These are phyloP conservation scores for Eimeria necatrix DNA, from an alignment of 169 alveolate species.

Conservation along the genomic window DNA sequence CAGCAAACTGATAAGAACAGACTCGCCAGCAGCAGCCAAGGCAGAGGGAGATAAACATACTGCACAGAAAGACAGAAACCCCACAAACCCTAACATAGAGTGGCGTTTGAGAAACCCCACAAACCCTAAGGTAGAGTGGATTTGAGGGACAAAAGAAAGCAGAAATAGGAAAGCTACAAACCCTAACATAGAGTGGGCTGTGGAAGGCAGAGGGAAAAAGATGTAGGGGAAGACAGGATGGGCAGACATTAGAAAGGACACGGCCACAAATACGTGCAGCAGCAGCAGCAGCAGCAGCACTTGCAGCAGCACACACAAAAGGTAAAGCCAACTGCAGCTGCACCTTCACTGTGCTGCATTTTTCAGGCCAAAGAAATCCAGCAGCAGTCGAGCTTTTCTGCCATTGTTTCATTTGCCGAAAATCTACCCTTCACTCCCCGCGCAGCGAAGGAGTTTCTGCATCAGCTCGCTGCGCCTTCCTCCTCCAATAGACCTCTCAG, in stretches of 20 bases:
- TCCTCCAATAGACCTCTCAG: background rate
- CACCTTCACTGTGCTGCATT: background rate
- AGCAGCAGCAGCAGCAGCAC: too few relatives aligned
- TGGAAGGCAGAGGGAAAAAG: background rate
- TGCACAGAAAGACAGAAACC: background rate
- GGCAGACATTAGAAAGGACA: too few relatives aligned
- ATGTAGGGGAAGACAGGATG: background rate
- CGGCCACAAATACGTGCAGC: too few relatives aligned
- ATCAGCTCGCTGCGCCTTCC: background rate
- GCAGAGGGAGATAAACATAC: background rate
- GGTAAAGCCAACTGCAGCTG: background rate
- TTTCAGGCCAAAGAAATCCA: constrained; percentile 7
- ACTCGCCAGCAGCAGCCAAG: background rate
- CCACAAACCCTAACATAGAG: background rate
- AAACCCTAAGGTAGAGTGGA: background rate
- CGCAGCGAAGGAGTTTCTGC: constrained; percentile 1
- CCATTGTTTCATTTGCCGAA: background rate
- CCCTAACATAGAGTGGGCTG: background rate
- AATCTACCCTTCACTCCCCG: constrained; percentile 23
- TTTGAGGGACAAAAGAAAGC: background rate
- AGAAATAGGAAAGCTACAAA: background rate
- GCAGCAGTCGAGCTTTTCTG: constrained; percentile 11
- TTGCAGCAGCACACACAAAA: too few relatives aligned
- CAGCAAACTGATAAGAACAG: background rate
- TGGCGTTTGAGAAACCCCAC: background rate